These are phyloP conservation scores for Pistacia atlantica DNA, from an alignment of 345 rosid species.

Conservation along the genomic window DNA sequence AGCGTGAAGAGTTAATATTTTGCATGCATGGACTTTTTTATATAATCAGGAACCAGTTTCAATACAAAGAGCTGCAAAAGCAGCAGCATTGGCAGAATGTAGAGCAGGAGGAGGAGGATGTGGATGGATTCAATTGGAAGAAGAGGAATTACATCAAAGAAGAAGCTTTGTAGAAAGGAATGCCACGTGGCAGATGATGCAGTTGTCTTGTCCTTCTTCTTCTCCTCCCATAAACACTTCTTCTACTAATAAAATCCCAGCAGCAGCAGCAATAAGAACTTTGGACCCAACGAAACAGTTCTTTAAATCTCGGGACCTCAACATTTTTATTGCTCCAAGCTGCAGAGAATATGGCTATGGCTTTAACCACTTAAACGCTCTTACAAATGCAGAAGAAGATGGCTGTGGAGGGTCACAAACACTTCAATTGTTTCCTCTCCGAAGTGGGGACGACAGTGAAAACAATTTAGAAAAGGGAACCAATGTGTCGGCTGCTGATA, in stretches of 20 bases:
- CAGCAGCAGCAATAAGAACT: conserved; percentile 22
- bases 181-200: conserved; percentile 73
- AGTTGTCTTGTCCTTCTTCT: conserved; percentile 44
- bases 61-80: conserved; percentile 39
- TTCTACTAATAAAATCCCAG: conserved; percentile 20
- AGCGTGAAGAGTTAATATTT: neutral
- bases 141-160: conserved; percentile 38
- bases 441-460: conserved; percentile 33
- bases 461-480: conserved; percentile 37
- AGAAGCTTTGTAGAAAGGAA: conserved; percentile 48
- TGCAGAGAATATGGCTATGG: conserved; percentile 34
- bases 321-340: conserved; percentile 33
- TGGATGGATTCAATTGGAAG: conserved; percentile 53
- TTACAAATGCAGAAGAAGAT: conserved; percentile 24
- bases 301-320: conserved; percentile 31
- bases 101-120: conserved; percentile 12
- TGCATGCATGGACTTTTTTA: conserved; percentile 15
- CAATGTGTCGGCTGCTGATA: conserved; percentile 28
- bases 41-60: conserved; percentile 46
- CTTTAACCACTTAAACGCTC: conserved; percentile 21
- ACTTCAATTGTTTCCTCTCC: conserved; percentile 71
- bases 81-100: conserved; percentile 37
- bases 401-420: conserved; percentile 53
- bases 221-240: conserved; percentile 43
- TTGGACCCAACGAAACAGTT: conserved; percentile 34